These are phyloP conservation scores for Castanopsis chinensis DNA, from an alignment of 306 rosid genomes.

Conservation along the genomic window DNA sequence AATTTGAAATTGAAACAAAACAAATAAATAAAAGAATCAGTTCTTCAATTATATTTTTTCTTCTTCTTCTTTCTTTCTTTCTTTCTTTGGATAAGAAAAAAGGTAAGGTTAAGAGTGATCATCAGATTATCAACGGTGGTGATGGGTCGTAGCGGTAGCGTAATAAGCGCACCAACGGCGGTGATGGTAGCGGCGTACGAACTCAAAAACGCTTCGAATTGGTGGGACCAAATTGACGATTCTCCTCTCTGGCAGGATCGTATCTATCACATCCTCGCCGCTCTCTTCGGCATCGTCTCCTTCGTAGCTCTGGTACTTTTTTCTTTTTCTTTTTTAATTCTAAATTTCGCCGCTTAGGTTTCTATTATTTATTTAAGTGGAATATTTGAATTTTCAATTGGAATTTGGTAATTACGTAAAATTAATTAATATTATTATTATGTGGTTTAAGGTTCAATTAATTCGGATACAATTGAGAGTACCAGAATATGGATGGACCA, in stretches of 20 bases:
- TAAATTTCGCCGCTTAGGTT: background rate
- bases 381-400: background rate
- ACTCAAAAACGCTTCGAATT: conserved; percentile 52
- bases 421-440: background rate
- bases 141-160: conserved; percentile 49
- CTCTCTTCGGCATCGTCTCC: conserved; percentile 74
- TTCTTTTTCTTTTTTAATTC: conserved; percentile 17
- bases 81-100: no score
- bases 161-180: conserved; percentile 34
- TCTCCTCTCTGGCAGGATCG: conserved; percentile 87
- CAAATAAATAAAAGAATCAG: no score
- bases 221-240: conserved; percentile 81
- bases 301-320: conserved; percentile 69
- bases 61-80: no score
- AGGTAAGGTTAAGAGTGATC: no score
- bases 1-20: no score
- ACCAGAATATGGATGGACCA: conserved; percentile 99
- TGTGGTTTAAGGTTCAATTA: conserved; percentile 68
- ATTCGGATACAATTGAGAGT: conserved; percentile 96
- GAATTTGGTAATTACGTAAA: background rate
- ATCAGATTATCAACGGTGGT: no score
- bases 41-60: no score
- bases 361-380: background rate
- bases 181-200: conserved; percentile 36
- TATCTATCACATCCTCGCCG: conserved; percentile 67